These are phyloP conservation scores for Talaromyces trachyspermus DNA, from an alignment of 495 filamentous ascomycete genomes.

Conservation along the genomic window DNA sequence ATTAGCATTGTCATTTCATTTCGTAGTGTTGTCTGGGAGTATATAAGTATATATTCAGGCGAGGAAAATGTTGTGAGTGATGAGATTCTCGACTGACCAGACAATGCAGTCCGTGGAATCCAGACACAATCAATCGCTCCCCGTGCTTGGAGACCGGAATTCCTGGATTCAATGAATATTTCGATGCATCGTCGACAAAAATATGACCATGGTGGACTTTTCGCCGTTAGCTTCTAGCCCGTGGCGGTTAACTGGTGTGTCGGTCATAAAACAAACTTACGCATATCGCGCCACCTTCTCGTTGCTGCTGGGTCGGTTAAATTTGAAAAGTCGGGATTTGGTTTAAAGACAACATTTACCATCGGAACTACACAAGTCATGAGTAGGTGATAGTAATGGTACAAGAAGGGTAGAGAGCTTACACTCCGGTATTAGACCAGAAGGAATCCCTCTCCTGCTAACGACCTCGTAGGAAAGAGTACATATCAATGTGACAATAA, in stretches of 20 bases:
- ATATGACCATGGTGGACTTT: not conserved
- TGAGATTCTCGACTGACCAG: not conserved
- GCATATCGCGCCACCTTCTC: not conserved
- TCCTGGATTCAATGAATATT: not conserved
- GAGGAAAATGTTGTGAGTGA: not conserved
- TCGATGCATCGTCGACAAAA: not conserved
- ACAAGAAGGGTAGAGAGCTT: not conserved
- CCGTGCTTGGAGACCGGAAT: not conserved
- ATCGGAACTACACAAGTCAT: constrained; percentile 1
- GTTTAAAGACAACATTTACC: not conserved
- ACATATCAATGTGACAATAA: not conserved
- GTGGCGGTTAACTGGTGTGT: no score
- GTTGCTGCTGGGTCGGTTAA: not conserved
- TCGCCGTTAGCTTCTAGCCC: not conserved
- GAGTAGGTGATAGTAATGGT: not conserved
- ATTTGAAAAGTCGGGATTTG: constrained; percentile 1
- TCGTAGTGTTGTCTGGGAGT: not conserved
- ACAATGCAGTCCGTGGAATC: not conserved
- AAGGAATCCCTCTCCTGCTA: not conserved
- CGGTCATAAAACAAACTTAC: not conserved
- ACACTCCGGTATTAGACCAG: constrained; percentile 1
- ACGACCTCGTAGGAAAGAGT: not conserved
- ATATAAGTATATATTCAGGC: no score
- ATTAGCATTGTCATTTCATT: constrained; percentile 4
- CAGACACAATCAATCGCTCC: not conserved